A percentile compares a stretch with the other conserved stretches of the same genome.
phyloP scores from a whole-genome alignment of 176 grass and related monocot genomes.

The Oryza australiensis region DNA sequence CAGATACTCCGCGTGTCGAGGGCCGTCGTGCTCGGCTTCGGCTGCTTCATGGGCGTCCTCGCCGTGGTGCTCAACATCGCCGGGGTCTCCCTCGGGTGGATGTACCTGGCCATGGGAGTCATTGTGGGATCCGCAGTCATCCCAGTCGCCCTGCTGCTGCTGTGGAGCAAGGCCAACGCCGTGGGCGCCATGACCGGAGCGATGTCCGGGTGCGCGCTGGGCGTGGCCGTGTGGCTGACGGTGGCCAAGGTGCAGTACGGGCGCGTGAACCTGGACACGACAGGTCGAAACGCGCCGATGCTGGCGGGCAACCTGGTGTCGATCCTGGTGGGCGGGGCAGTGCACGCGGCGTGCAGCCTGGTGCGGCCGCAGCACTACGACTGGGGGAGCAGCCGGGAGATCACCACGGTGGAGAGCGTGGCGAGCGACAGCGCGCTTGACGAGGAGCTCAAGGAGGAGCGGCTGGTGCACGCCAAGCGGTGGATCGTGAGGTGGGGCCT shows the following conservation, averaged over 20 bases:
- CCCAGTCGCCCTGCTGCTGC: constrained; percentile 77
- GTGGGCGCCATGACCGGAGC: constrained; percentile 60
- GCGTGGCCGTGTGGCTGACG: constrained; percentile 59
- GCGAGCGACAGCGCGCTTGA: constrained; percentile 18
- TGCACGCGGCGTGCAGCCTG: constrained; percentile 60
- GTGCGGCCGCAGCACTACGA: constrained; percentile 67
- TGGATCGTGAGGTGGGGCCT: constrained; percentile 79
- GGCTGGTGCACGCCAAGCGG: constrained; percentile 53
- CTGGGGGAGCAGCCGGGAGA: constrained; percentile 62
- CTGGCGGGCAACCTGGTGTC: constrained; percentile 71
- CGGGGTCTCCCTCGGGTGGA: constrained; percentile 74
- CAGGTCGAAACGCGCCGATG: constrained; percentile 66
- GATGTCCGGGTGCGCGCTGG: constrained; percentile 44
- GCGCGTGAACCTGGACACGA: constrained; percentile 63
- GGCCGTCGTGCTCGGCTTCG: constrained; percentile 49
- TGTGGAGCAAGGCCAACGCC: constrained; percentile 75
- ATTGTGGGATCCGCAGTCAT: constrained; percentile 69
- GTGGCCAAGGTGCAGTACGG: constrained; percentile 65
- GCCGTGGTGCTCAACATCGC: constrained; percentile 67
- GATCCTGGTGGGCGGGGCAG: constrained; percentile 54
- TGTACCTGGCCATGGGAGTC: constrained; percentile 82
- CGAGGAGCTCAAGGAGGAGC: constrained; percentile 62
- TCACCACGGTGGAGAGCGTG: constrained; percentile 57
- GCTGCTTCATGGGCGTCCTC: constrained; percentile 65
- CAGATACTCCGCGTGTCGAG: constrained; percentile 80